phyloP scores from a whole-genome alignment of 176 grass and related monocot species.

The Stipa capillata region DNA sequence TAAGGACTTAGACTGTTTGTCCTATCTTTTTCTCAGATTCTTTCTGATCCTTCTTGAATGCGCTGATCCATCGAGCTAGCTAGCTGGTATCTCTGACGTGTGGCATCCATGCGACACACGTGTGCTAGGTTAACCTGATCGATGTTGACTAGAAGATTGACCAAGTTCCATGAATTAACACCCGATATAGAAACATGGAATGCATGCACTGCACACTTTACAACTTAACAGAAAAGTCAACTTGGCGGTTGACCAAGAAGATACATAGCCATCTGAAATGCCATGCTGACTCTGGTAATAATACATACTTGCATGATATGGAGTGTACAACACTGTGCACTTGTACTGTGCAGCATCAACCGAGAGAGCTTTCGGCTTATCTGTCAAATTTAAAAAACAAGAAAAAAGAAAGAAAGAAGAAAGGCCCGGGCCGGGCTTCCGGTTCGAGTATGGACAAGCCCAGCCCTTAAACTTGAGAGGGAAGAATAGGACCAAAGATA shows the following conservation, averaged over 20 bases:
- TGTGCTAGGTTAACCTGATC: no score
- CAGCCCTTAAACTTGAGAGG: no score
- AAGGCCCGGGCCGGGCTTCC: no score
- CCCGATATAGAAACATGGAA: background rate
- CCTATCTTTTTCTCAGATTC: background rate
- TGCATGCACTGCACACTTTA: background rate
- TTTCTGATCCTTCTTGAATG: background rate
- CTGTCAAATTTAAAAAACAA: no score
- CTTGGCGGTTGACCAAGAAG: background rate
- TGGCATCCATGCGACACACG: no score
- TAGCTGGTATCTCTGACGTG: no score
- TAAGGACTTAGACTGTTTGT: background rate
- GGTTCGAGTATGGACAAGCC: no score
- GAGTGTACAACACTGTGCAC: background rate
- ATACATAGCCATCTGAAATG: background rate
- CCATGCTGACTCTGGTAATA: background rate
- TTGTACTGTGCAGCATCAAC: background rate
- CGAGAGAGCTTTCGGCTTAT: background rate
- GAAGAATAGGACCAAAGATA: no score
- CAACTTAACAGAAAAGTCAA: background rate
- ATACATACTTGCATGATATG: background rate
- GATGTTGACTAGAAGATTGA: no score
- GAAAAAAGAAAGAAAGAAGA: no score
- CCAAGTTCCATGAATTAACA: background rate
- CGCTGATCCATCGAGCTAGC: background rate